Conservation (phyloP, 169 alveolate species). For the Plasmodium vinckei region DNA sequence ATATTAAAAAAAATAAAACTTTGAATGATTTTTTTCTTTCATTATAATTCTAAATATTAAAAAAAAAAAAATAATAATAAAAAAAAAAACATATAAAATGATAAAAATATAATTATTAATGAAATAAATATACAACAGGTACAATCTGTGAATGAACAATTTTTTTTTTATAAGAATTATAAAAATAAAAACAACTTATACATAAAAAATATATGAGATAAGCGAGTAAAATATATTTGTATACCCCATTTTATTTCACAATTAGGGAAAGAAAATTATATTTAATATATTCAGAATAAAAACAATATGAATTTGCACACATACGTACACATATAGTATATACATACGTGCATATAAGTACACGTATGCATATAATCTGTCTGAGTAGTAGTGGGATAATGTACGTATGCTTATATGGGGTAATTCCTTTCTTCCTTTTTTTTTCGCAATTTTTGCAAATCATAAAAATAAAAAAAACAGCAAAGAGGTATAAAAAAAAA, state of each 20-base stretch:
- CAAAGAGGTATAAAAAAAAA: too few species aligned
- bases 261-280: neutral
- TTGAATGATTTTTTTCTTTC: neutral
- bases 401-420: neutral
- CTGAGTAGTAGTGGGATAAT: neutral
- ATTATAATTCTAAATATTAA: conserved; percentile 4
- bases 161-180: conserved; percentile 13
- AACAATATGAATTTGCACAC: too few species aligned
- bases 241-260: neutral
- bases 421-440: neutral
- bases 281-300: neutral
- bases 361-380: neutral
- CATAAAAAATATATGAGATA: neutral
- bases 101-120: conserved; percentile 5
- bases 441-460: neutral
- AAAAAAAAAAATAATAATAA: conserved; percentile 14
- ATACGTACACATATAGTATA: too few species aligned
- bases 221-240: neutral
- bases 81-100: conserved; percentile 15
- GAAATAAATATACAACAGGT: neutral
- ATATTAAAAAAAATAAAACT: conserved; percentile 3
- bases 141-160: neutral
- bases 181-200: conserved; percentile 20
- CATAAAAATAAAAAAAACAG: neutral
- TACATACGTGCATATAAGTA: neutral